Evolutionary conservation across 164 flowering plant species (phyloP).

Genomic region (Warburgia ugandensis): DNA sequence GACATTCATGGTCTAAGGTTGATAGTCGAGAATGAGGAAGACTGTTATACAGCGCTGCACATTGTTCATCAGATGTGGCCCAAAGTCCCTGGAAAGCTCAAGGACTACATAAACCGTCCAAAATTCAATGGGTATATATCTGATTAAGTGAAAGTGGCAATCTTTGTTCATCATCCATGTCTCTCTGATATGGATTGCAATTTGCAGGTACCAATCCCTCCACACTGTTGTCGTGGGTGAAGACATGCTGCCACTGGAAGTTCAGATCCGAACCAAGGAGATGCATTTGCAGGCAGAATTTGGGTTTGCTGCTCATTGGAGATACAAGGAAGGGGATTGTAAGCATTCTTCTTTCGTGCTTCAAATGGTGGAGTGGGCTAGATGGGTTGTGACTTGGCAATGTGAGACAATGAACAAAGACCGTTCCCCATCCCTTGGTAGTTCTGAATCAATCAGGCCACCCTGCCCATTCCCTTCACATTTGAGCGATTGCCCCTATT

Average conservation of each 20-base stretch:
- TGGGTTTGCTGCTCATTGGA: slow-evolving; percentile 99
- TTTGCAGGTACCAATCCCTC: slow-evolving; percentile 74
- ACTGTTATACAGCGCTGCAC: slow-evolving; percentile 65
- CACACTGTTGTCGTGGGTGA: slow-evolving; percentile 89
- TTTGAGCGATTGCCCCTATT: slow-evolving; percentile 64
- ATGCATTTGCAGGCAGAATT: slow-evolving; percentile 95
- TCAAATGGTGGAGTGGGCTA: slow-evolving; percentile 98
- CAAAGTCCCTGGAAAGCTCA: slow-evolving; percentile 75
- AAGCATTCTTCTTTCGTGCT: slow-evolving; percentile 67
- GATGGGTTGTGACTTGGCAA: slow-evolving; percentile 89
- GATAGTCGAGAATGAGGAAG: slow-evolving; percentile 78
- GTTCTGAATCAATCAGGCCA: slow-evolving; percentile 44
- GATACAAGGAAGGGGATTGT: slow-evolving; percentile 88
- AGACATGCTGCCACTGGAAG: slow-evolving; percentile 74
- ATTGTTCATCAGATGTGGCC: slow-evolving; percentile 75
- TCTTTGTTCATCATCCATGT: too few species aligned
- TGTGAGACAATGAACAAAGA: slow-evolving; percentile 72
- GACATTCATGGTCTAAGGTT: slow-evolving; percentile 87
- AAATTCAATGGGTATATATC: slow-evolving; percentile 78
- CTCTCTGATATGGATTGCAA: too few species aligned
- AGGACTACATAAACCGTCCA: slow-evolving; percentile 77
- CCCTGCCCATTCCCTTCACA: slow-evolving; percentile 83
- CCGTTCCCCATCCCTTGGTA: slow-evolving; percentile 24
- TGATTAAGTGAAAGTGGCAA: not conserved
- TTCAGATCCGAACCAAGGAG: slow-evolving; percentile 87